A percentile compares a stretch with the other conserved stretches of the same genome.
phyloP scores from a whole-genome alignment of 805 yeast species.

The Metschnikowia cubensis region DNA sequence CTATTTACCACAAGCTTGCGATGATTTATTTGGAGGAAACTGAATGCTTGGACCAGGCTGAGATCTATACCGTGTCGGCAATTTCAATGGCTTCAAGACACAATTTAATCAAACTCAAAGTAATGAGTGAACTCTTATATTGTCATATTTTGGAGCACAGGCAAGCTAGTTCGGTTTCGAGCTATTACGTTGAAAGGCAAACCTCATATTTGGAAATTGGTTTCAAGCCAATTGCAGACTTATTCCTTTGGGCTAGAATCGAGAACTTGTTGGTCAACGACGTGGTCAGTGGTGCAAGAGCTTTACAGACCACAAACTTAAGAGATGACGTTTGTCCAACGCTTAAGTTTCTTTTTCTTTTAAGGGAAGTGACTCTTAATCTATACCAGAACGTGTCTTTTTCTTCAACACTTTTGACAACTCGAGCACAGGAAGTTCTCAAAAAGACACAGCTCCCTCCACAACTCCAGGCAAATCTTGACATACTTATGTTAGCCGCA shows the following conservation, averaged over 20 bases:
- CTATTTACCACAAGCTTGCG: conserved; percentile 34
- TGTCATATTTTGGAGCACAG: conserved; percentile 33
- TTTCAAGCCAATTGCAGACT: conserved; percentile 16
- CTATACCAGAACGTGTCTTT: conserved; percentile 27
- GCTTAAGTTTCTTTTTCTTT: conserved; percentile 21
- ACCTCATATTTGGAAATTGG: conserved; percentile 8
- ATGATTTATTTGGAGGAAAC: conserved; percentile 41
- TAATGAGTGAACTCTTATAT: conserved; percentile 34
- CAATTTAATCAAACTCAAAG: conserved; percentile 17
- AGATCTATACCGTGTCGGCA: conserved; percentile 32
- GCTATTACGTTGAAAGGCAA: conserved; percentile 7
- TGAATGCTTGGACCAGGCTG: conserved; percentile 37
- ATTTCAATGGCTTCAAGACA: conserved; percentile 27
- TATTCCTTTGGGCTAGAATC: conserved; percentile 30
- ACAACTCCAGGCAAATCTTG: conserved; percentile 32
- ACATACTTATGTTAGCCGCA: conserved; percentile 22
- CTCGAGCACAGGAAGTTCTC: conserved; percentile 14
- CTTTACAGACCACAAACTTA: conserved; percentile 15
- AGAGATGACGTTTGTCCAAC: conserved; percentile 6
- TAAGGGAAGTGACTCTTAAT: conserved; percentile 28
- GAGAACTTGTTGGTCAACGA: conserved; percentile 27
- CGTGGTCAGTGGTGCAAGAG: conserved; percentile 22
- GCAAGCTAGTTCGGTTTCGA: conserved; percentile 5
- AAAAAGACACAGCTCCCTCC: conserved; percentile 6
- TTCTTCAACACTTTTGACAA: conserved; percentile 16